Base-by-base conservation (phyloP, 108 stramenopile genomes). In the Nitzschia inconspicua region DNA sequence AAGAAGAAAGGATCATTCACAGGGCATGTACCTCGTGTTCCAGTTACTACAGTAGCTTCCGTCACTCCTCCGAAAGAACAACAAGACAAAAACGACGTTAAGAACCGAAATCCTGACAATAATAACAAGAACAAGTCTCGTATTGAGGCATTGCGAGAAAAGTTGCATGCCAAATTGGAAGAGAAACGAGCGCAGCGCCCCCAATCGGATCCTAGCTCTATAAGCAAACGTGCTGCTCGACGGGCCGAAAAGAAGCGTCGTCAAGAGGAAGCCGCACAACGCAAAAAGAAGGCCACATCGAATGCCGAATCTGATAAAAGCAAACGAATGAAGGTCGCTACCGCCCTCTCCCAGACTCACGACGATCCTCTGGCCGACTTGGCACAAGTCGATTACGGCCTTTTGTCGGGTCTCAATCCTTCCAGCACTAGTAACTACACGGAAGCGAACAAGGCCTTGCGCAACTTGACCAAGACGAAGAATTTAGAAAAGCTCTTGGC, bases 221-320 rank as follows among this genome's bases (percentile, higher is more conserved):
- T 93, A 29, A 86, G 85, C 60, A 94, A 94, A 66, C 84, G 92
- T 28, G 92, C 92, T 6, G 89, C 89, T 19, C 82, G 92, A 19
- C 73, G 91, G 3, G 85, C 83, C 29, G 87, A 89, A 61, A 92
- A 89, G 67, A 69, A 64, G 46, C 71, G 75, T 34, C 73, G 91
- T 2, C 57, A 83, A 56, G 85, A 91, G 61, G 86, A 84, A 44
- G 89, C 88, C 32, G 63, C 47, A 27, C 18, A 39, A 19, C 62
- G 63, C 0, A 82, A 80, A 35, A 77, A 82, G 37, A 41, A 53
- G 5, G 20, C 22, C n/a, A 42, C 77, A 19, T 35, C 75, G 3
- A 55, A 32, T 39, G 71, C 57, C 47, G 67, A 77, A 14, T 53
- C 25, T 18, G 44, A 42, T 13, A 66, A 66, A 19, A 66, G 57